Evolutionary conservation across 805 yeast genomes (phyloP).

Genomic region (Myxozyma neotropica): DNA sequence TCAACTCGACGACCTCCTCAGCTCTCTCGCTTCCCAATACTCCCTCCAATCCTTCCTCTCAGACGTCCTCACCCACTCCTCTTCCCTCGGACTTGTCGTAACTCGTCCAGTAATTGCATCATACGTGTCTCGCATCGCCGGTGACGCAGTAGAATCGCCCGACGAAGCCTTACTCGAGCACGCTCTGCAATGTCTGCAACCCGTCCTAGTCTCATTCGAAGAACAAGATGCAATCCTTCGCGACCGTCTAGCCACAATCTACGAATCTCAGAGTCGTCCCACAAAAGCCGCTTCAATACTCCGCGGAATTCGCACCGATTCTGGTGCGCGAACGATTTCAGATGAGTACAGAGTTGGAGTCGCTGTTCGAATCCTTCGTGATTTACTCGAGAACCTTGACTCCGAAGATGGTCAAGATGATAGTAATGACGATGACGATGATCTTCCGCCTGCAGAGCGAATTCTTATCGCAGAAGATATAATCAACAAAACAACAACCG

Average conservation of each 20-base stretch:
- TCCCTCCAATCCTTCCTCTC: constrained; percentile 12
- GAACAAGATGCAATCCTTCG: constrained; percentile 37
- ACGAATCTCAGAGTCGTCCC: constrained; percentile 29
- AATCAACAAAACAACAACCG: constrained; percentile 37
- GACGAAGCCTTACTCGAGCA: constrained; percentile 1
- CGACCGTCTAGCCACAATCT: constrained; percentile 36
- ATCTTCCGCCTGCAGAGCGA: constrained; percentile 19
- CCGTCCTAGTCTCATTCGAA: constrained; percentile 34
- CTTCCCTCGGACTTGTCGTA: constrained; percentile 26
- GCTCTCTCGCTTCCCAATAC: constrained; percentile 5
- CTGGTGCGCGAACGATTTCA: constrained; percentile 32
- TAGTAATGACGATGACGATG: constrained; percentile 7
- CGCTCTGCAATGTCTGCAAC: constrained; percentile 24
- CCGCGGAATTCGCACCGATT: constrained; percentile 35
- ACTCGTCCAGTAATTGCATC: constrained; percentile 27
- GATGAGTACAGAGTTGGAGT: constrained; percentile 36
- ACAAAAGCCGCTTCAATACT: constrained; percentile 37
- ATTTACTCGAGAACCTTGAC: constrained; percentile 38
- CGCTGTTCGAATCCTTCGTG: constrained; percentile 38
- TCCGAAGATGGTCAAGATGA: constrained; percentile 4
- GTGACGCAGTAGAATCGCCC: neutral
- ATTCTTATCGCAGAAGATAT: constrained; percentile 36
- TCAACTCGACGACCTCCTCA: constrained; percentile 6
- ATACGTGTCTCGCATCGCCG: constrained; percentile 10
- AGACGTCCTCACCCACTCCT: constrained; percentile 17